Percentiles rank a stretch among this genome's conserved stretches.
These are phyloP conservation scores for Perilla frutescens DNA, from an alignment of 257 asterid species.

Conservation along the genomic window DNA sequence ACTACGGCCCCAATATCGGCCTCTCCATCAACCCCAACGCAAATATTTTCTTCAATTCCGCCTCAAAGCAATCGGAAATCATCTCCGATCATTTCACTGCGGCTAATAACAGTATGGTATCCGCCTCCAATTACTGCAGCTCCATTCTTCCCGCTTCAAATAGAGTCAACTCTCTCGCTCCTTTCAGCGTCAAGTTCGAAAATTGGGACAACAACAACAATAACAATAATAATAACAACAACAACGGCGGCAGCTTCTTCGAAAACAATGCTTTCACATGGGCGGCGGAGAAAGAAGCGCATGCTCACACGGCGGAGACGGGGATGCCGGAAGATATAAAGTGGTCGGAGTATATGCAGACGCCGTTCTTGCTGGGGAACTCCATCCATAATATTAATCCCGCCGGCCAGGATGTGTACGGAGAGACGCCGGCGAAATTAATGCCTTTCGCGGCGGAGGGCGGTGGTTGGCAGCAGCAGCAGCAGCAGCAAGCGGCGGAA, in stretches of 20 bases:
- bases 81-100: conserved; percentile 42
- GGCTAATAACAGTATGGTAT: neutral
- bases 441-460: conserved; percentile 41
- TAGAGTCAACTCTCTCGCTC: conserved; percentile 14
- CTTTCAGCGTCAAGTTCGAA: conserved; percentile 39
- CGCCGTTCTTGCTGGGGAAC: conserved; percentile 58
- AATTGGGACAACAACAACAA: conserved; percentile 38
- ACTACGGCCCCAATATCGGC: conserved; percentile 48
- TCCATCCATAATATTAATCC: conserved; percentile 31
- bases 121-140: conserved; percentile 12
- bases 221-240: conserved; percentile 6
- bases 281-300: conserved; percentile 38
- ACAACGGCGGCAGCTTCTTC: conserved; percentile 38
- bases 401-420: conserved; percentile 47
- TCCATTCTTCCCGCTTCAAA: conserved; percentile 17
- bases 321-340: conserved; percentile 54
- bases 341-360: conserved; percentile 80
- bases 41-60: conserved; percentile 48
- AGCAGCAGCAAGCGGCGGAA: conserved; percentile 55
- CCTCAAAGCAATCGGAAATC: conserved; percentile 41
- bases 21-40: conserved; percentile 48
- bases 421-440: conserved; percentile 40
- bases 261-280: conserved; percentile 51
- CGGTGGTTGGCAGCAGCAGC: conserved; percentile 50
- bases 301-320: neutral